phyloP scores from a whole-genome alignment of 1,284 basidiomycete genomes.

The Malassezia psittaci region DNA sequence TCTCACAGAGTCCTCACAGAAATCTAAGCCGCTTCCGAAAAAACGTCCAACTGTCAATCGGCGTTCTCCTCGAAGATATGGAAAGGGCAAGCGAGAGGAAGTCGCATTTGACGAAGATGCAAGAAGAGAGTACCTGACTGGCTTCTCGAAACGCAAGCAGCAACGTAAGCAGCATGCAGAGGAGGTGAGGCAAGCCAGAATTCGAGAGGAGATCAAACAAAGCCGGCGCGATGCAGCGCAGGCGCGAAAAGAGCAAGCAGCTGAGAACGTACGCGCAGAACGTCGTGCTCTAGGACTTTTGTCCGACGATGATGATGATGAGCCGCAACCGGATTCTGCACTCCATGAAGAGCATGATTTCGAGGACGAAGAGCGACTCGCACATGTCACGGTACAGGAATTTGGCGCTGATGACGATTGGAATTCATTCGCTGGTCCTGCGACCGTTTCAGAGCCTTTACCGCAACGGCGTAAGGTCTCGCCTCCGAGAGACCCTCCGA shows the following conservation, averaged over 20 bases:
- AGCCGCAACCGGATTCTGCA: slow-evolving; percentile 12
- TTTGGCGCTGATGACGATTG: slow-evolving; percentile 7
- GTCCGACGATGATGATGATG: slow-evolving; percentile 25
- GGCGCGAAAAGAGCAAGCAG: slow-evolving; percentile 30
- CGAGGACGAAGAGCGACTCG: slow-evolving; percentile 11
- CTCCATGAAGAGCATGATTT: slow-evolving; percentile 10
- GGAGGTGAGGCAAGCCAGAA: slow-evolving; percentile 27
- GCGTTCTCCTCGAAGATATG: background rate
- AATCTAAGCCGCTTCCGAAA: slow-evolving; percentile 1
- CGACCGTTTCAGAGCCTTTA: no score
- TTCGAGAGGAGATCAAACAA: slow-evolving; percentile 25
- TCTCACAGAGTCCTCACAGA: slow-evolving; percentile 22
- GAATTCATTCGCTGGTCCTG: no score
- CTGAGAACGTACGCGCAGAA: slow-evolving; percentile 37
- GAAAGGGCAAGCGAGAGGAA: slow-evolving; percentile 22
- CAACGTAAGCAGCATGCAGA: slow-evolving; percentile 37
- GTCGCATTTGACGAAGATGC: slow-evolving; percentile 41
- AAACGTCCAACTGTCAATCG: background rate
- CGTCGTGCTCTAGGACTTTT: slow-evolving; percentile 27
- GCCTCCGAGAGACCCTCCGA: no score
- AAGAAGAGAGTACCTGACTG: slow-evolving; percentile 39
- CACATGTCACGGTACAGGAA: slow-evolving; percentile 15
- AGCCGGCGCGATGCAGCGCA: slow-evolving; percentile 22
- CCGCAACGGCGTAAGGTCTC: no score
- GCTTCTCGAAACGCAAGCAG: slow-evolving; percentile 44